phyloP scores from a whole-genome alignment of 768 basidiomycete species.

The Hydnomerulius pinastri region DNA sequence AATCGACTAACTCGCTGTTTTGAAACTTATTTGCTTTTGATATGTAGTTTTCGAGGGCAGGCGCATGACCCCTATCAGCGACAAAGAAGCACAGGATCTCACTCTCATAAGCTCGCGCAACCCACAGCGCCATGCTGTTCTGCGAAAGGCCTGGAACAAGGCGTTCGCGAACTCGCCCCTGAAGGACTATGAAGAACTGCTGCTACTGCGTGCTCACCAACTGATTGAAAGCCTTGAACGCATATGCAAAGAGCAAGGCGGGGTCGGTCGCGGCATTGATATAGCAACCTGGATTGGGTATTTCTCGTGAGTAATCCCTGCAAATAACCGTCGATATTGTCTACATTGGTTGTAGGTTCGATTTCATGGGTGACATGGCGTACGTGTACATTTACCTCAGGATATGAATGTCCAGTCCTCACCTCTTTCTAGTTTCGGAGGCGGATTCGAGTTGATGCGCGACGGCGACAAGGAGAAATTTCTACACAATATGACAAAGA shows the following conservation, averaged over 20 bases:
- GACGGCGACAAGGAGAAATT: slow-evolving; percentile 36
- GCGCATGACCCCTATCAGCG: slow-evolving; percentile 17
- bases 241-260: slow-evolving; percentile 14
- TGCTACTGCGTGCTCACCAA: slow-evolving; percentile 24
- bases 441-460: slow-evolving; percentile 39
- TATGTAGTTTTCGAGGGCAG: slow-evolving; percentile 26
- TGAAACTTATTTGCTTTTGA: slow-evolving; percentile 3
- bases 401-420: background rate
- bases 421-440: slow-evolving; percentile 36
- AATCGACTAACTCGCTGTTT: background rate
- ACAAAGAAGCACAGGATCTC: slow-evolving; percentile 9
- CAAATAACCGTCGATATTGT: background rate
- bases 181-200: slow-evolving; percentile 27
- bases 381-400: slow-evolving; percentile 22
- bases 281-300: slow-evolving; percentile 22
- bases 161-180: slow-evolving; percentile 32
- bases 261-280: slow-evolving; percentile 8
- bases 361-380: slow-evolving; percentile 33
- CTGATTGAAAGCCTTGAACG: slow-evolving; percentile 12
- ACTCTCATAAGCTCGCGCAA: slow-evolving; percentile 21
- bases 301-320: slow-evolving; percentile 19
- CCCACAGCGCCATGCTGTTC: slow-evolving; percentile 19
- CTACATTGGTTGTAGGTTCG: slow-evolving; percentile 15
- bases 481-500: slow-evolving; percentile 29
- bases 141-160: slow-evolving; percentile 33